Conservation (phyloP, 148 eudicot genomes). For the Tetragonia tetragonoides region DNA sequence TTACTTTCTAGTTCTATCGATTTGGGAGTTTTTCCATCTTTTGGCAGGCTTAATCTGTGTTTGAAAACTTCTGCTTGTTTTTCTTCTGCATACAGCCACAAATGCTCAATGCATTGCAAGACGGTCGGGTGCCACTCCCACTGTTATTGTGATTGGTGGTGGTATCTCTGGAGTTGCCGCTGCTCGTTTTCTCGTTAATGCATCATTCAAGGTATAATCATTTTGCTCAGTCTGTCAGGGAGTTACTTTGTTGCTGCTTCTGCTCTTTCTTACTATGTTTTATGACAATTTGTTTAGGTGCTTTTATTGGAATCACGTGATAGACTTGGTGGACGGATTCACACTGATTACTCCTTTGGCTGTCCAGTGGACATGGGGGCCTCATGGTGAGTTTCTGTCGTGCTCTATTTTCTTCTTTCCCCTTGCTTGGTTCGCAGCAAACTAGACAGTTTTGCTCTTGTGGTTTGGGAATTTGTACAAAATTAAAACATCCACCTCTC, state of each 20-base stretch:
- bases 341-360: conserved; percentile 96
- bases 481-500: background rate
- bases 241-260: background rate
- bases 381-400: conserved; percentile 61
- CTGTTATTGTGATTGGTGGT: conserved; percentile 92
- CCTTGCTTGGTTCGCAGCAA: background rate
- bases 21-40: background rate
- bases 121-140: conserved; percentile 45
- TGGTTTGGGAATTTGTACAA: background rate
- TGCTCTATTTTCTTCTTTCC: conserved; percentile 3
- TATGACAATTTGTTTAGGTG: conserved; percentile 53
- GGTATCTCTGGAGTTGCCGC: conserved; percentile 98
- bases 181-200: conserved; percentile 65
- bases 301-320: conserved; percentile 88
- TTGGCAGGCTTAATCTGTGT: background rate
- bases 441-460: background rate
- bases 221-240: background rate
- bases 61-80: background rate
- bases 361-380: conserved; percentile 99
- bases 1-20: background rate
- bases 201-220: conserved; percentile 67
- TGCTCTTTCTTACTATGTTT: conserved; percentile 6
- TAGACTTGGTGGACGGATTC: conserved; percentile 95
- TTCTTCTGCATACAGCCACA: conserved; percentile 39
- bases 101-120: conserved; percentile 43